Percentiles rank a stretch among this genome's conserved stretches.
Evolutionary conservation across 306 rosid genomes (phyloP).

Genomic region (Cyamopsis tetragonoloba): DNA sequence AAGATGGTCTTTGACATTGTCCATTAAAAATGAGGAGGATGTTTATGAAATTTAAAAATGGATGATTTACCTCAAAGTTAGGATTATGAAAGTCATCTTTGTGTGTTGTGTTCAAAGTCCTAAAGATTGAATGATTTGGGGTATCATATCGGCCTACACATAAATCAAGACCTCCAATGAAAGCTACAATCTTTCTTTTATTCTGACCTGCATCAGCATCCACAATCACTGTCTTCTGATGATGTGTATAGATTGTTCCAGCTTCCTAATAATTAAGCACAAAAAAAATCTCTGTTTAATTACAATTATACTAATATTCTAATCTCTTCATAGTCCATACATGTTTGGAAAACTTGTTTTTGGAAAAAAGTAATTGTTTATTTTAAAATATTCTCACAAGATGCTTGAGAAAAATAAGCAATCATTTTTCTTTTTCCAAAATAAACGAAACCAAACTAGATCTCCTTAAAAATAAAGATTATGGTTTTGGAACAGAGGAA

Average conservation of each 20-base stretch:
- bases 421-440: too few species aligned
- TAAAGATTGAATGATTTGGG: slow-evolving; percentile 60
- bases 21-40: not conserved
- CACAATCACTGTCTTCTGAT: slow-evolving; percentile 90
- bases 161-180: slow-evolving; percentile 93
- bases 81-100: slow-evolving; percentile 78
- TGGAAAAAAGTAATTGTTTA: too few species aligned
- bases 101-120: slow-evolving; percentile 63
- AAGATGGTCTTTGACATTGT: not conserved
- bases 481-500: too few species aligned
- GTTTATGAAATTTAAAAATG: not conserved
- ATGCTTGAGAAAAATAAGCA: too few species aligned
- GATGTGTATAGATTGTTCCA: slow-evolving; percentile 85
- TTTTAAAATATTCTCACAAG: too few species aligned
- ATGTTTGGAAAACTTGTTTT: too few species aligned
- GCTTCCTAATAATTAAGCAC: slow-evolving; percentile 57
- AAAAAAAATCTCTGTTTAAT: not conserved
- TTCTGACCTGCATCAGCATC: slow-evolving; percentile 79
- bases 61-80: slow-evolving; percentile 51
- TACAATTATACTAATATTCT: not conserved
- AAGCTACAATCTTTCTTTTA: slow-evolving; percentile 71
- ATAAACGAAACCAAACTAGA: too few species aligned
- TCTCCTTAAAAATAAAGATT: too few species aligned
- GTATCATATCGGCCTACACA: slow-evolving; percentile 82
- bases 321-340: too few species aligned